Evolutionary conservation across 1,139 yeast genomes (phyloP).

Genomic region (Debaryomyces subglobosus): DNA sequence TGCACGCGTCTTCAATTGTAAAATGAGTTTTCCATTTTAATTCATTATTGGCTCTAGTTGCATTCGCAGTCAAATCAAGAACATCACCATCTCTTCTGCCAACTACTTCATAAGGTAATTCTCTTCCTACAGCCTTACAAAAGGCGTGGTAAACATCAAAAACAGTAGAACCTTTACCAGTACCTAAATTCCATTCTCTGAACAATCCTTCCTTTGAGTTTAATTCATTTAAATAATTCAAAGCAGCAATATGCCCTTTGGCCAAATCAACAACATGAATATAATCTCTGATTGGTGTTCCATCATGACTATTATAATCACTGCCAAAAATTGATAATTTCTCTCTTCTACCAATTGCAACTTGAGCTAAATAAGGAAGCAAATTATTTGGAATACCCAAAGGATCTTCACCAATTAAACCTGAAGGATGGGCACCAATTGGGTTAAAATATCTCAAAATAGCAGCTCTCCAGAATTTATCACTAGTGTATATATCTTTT

Average conservation of each 20-base stretch:
- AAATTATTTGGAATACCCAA: constrained; percentile 76
- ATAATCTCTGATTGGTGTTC: constrained; percentile 83
- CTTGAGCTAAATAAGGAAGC: constrained; percentile 76
- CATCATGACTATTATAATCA: constrained; percentile 72
- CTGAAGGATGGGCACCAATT: constrained; percentile 85
- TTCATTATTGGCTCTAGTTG: constrained; percentile 67
- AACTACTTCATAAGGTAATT: constrained; percentile 65
- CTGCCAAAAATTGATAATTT: constrained; percentile 67
- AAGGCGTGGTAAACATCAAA: constrained; percentile 72
- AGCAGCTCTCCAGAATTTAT: constrained; percentile 59
- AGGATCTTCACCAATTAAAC: constrained; percentile 80
- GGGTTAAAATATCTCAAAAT: constrained; percentile 79
- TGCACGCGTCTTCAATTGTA: constrained; percentile 65
- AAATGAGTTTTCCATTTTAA: constrained; percentile 65
- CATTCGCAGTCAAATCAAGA: constrained; percentile 71
- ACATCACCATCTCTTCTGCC: constrained; percentile 83
- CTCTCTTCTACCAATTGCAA: constrained; percentile 72
- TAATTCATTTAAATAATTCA: constrained; percentile 55
- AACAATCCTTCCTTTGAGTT: constrained; percentile 50
- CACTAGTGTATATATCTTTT: constrained; percentile 56
- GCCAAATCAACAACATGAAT: constrained; percentile 84
- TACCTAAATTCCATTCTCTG: constrained; percentile 84
- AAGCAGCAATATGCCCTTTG: constrained; percentile 76
- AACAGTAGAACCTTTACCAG: constrained; percentile 80
- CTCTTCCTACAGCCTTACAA: constrained; percentile 66